These are phyloP conservation scores for Colletotrichum musae DNA, from an alignment of 2,329 filamentous ascomycete genomes.

Conservation along the genomic window DNA sequence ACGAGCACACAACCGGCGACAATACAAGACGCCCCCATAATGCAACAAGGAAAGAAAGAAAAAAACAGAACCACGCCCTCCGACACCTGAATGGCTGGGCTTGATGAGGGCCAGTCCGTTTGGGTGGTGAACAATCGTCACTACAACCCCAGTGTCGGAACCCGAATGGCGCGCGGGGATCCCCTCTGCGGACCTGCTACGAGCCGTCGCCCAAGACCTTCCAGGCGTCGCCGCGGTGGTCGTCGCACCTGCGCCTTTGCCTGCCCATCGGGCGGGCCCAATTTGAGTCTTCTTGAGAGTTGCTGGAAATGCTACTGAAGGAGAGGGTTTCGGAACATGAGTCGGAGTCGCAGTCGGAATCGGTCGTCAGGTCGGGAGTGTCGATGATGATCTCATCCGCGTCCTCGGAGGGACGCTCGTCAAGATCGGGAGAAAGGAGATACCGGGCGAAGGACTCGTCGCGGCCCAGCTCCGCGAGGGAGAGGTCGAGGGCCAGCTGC, in stretches of 20 bases:
- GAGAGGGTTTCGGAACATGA: slow-evolving; percentile 43
- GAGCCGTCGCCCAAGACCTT: slow-evolving; percentile 62
- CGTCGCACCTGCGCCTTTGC: slow-evolving; percentile 47
- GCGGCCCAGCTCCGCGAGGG: slow-evolving; percentile 58
- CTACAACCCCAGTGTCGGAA: slow-evolving; percentile 43
- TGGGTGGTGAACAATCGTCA: slow-evolving; percentile 48
- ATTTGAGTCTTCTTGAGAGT: slow-evolving; percentile 46
- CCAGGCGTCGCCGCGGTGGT: slow-evolving; percentile 53
- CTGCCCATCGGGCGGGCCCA: not conserved
- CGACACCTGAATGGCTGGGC: slow-evolving; percentile 13
- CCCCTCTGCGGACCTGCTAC: slow-evolving; percentile 58
- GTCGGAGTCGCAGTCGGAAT: slow-evolving; percentile 43
- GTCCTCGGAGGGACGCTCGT: slow-evolving; percentile 43
- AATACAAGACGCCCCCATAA: not conserved
- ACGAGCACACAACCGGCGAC: slow-evolving; percentile 32
- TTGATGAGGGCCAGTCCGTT: slow-evolving; percentile 56
- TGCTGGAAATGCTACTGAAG: slow-evolving; percentile 48
- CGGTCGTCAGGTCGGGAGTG: slow-evolving; percentile 51
- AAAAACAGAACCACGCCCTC: not conserved
- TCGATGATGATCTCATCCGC: slow-evolving; percentile 55
- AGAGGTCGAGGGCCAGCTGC: slow-evolving; percentile 56
- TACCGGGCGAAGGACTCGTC: slow-evolving; percentile 57
- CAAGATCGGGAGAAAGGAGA: slow-evolving; percentile 46
- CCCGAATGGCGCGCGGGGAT: slow-evolving; percentile 49
- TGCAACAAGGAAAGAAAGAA: not conserved